Evolutionary conservation across 768 basidiomycete species (phyloP), one percentile per base, ranked within the genome.

Genomic region (Thelephora ganbajun): DNA sequence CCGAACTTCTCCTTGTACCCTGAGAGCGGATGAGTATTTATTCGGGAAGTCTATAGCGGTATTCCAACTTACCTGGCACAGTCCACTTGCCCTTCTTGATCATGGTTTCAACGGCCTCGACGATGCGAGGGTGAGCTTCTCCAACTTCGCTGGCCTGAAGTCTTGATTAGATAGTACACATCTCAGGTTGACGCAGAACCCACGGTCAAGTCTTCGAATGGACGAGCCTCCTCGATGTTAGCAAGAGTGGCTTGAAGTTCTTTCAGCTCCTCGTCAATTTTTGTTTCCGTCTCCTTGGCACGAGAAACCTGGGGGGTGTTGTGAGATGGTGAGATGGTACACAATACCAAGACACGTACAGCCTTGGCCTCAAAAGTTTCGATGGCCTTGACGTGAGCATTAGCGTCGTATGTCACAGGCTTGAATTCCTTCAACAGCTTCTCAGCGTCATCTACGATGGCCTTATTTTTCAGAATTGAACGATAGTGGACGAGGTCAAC

Each of bases 21-120:
- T 85, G 57, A 45, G 16, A 35, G 37, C 34, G 34, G 12, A 48
- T 49, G 5, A 20, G 43, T 42, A 33, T 30, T 13, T 13, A 1
- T 13, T 13, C 43, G 47, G 36, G 33, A 36, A n/a, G 7, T 48
- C 16, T 12, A 43, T 33, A 43, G 11, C 1, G 26, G 26, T 23
- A 12, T 5, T 33, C 26, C 9, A n/a, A 59, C 72, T 47, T 61
- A 83, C 92, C 93, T 59, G 94, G 94, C 50, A 97, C 93, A 59
- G 84, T 90, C 84, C 90, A 96, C 72, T 97, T 96, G 66, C 93
- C 93, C 71, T 97, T 92, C 77, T 84, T 81, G 53, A 97, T 65
- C 91, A 96, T 94, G 55, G 74, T 85, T 69, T 97, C 90, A 50
- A 96, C 88, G 37, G 85, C 80, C 66, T 96, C 80, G 35, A 73